phyloP scores from a whole-genome alignment of 2,329 filamentous ascomycete species.

The Phaeoacremonium minimum region DNA sequence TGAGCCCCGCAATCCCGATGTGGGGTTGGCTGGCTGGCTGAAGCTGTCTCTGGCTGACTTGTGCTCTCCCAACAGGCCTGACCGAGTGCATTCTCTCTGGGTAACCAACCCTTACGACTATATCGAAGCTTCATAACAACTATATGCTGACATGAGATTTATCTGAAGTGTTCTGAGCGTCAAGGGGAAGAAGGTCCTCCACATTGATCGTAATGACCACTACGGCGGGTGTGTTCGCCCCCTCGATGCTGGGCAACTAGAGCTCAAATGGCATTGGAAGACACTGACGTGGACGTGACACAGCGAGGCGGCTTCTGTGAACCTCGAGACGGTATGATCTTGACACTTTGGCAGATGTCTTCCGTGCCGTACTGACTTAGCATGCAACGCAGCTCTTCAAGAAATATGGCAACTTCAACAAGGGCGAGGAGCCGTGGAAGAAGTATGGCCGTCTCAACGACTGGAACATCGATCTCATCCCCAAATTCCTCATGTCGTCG shows the following conservation, averaged over 20 bases:
- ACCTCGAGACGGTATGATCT: conserved; percentile 78
- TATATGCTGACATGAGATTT: conserved; percentile 1
- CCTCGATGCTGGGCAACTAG: too few relatives aligned
- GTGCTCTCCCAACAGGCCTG: conserved; percentile 60
- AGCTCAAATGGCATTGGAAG: too few relatives aligned
- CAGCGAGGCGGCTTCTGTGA: conserved; percentile 92
- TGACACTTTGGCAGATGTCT: conserved; percentile 7
- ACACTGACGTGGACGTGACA: conserved; percentile 5
- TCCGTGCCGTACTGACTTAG: neutral
- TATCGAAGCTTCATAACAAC: too few relatives aligned
- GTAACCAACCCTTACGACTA: conserved; percentile 42
- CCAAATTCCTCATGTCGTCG: conserved; percentile 97
- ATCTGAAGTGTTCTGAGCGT: conserved; percentile 84
- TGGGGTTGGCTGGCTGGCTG: conserved; percentile 11
- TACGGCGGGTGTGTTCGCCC: conserved; percentile 78
- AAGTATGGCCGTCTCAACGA: conserved; percentile 95
- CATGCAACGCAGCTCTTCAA: conserved; percentile 96
- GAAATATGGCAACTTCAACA: conserved; percentile 80
- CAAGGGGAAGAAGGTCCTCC: conserved; percentile 97
- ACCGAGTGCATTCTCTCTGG: conserved; percentile 99
- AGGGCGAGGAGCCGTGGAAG: conserved; percentile 91
- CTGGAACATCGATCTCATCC: conserved; percentile 99
- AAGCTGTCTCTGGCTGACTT: conserved; percentile 16
- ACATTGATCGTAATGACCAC: conserved; percentile 98
- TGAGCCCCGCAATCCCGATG: conserved; percentile 20